These are phyloP conservation scores for Thraustotheca clavata DNA, from an alignment of 352 stramenopile genomes.

Conservation along the genomic window DNA sequence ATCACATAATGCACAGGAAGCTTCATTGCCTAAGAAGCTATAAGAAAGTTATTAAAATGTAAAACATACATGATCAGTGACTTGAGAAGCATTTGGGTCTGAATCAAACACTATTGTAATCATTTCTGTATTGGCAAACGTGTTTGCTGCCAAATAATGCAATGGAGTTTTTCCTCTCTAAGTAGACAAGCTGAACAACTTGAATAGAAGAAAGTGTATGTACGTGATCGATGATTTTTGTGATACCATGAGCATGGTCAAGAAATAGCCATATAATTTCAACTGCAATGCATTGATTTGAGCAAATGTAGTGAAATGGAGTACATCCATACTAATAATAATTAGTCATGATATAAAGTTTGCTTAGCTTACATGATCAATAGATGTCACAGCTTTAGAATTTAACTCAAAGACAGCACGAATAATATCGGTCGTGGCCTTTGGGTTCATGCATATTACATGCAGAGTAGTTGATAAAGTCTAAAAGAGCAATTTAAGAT, in stretches of 20 bases:
- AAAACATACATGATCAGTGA: slow-evolving; percentile 37
- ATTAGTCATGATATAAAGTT: background rate
- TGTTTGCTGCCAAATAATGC: slow-evolving; percentile 54
- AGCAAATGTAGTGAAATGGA: slow-evolving; percentile 63
- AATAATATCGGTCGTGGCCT: slow-evolving; percentile 30
- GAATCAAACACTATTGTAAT: slow-evolving; percentile 66
- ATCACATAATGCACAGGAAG: slow-evolving; percentile 64
- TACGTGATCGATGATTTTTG: slow-evolving; percentile 47
- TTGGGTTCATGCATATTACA: slow-evolving; percentile 53
- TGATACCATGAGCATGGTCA: slow-evolving; percentile 43
- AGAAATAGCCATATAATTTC: slow-evolving; percentile 68
- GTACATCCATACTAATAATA: slow-evolving; percentile 22
- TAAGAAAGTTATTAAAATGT: background rate
- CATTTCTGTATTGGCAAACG: slow-evolving; percentile 36
- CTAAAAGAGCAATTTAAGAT: background rate
- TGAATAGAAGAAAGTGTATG: background rate
- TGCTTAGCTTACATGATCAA: slow-evolving; percentile 36
- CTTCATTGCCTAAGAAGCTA: slow-evolving; percentile 40
- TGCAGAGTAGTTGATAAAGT: slow-evolving; percentile 41
- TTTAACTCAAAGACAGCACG: slow-evolving; percentile 37
- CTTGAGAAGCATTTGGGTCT: slow-evolving; percentile 42
- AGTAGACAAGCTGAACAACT: background rate
- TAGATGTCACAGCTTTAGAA: slow-evolving; percentile 32
- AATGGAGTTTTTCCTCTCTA: slow-evolving; percentile 50
- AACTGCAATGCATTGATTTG: slow-evolving; percentile 41